phyloP scores from a whole-genome alignment of 2,329 filamentous ascomycete species.

The Elsinoe ampelina region DNA sequence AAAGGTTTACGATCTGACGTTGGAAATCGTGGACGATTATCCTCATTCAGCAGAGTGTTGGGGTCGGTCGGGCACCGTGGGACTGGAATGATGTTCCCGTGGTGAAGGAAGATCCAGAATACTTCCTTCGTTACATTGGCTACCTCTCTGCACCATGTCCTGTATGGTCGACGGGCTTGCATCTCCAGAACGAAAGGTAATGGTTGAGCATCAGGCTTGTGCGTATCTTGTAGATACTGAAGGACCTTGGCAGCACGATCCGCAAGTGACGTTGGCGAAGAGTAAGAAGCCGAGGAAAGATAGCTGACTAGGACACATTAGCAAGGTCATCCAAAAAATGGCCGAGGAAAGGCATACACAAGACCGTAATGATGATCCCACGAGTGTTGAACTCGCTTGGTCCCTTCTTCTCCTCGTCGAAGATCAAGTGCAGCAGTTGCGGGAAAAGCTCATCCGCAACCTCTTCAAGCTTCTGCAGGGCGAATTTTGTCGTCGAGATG shows the following conservation, averaged over 20 bases:
- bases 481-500: constrained; percentile 81
- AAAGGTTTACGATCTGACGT: constrained; percentile 21
- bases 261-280: constrained; percentile 39
- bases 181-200: constrained; percentile 84
- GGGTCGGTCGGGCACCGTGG: constrained; percentile 29
- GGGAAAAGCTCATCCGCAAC: constrained; percentile 79
- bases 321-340: background rate
- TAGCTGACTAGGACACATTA: constrained; percentile 52
- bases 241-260: constrained; percentile 63
- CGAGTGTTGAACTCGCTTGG: constrained; percentile 94
- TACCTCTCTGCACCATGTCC: constrained; percentile 88
- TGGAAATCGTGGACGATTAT: constrained; percentile 21
- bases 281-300: constrained; percentile 54
- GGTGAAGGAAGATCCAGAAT: constrained; percentile 98
- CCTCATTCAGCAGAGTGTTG: constrained; percentile 19
- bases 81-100: constrained; percentile 74
- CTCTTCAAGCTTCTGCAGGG: constrained; percentile 68
- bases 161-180: constrained; percentile 77
- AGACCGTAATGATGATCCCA: constrained; percentile 75
- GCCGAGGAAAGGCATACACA: constrained; percentile 41
- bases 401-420: constrained; percentile 95
- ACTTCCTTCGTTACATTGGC: constrained; percentile 93
- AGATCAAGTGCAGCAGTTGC: constrained; percentile 76
- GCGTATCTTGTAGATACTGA: constrained; percentile 68
- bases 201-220: constrained; percentile 62